Evolutionary conservation across 2,329 filamentous ascomycete genomes (phyloP).

Genomic region (Cladosporium halotolerans): DNA sequence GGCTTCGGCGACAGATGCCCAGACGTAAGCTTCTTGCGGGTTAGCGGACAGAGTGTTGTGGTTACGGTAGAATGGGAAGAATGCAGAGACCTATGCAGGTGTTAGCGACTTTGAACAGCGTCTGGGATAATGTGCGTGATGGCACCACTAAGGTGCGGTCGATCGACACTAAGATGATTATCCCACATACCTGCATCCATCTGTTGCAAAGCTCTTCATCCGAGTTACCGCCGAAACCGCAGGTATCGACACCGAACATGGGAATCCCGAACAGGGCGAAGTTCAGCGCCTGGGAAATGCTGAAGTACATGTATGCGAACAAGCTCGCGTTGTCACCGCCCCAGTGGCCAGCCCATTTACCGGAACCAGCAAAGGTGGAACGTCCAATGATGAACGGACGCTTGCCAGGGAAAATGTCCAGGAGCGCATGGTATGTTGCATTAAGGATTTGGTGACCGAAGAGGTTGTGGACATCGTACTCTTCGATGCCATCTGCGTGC

Average conservation of each 20-base stretch:
- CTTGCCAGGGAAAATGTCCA: conserved; percentile 57
- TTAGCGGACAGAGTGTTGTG: conserved; percentile 60
- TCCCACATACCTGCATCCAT: conserved; percentile 43
- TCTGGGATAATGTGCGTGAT: too few species aligned
- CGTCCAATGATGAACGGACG: conserved; percentile 80
- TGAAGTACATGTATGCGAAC: conserved; percentile 69
- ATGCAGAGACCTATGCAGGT: conserved; percentile 54
- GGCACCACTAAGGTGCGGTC: too few species aligned
- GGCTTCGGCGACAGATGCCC: conserved; percentile 60
- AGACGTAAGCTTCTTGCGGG: conserved; percentile 65
- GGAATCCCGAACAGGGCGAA: conserved; percentile 71
- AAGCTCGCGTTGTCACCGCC: conserved; percentile 65
- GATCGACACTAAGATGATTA: conserved; percentile 31
- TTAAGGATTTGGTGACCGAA: conserved; percentile 70
- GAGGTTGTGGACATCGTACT: conserved; percentile 81
- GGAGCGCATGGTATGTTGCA: conserved; percentile 67
- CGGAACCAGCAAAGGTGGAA: conserved; percentile 71
- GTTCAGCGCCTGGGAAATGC: conserved; percentile 69
- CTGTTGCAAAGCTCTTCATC: conserved; percentile 65
- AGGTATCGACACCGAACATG: conserved; percentile 67
- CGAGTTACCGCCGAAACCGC: conserved; percentile 63
- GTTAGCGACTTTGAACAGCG: not conserved
- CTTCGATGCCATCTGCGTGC: conserved; percentile 62
- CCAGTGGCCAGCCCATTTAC: conserved; percentile 75
- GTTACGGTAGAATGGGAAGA: conserved; percentile 74